Base-by-base conservation (phyloP, 495 filamentous ascomycete species). In the Parathielavia appendiculata region DNA sequence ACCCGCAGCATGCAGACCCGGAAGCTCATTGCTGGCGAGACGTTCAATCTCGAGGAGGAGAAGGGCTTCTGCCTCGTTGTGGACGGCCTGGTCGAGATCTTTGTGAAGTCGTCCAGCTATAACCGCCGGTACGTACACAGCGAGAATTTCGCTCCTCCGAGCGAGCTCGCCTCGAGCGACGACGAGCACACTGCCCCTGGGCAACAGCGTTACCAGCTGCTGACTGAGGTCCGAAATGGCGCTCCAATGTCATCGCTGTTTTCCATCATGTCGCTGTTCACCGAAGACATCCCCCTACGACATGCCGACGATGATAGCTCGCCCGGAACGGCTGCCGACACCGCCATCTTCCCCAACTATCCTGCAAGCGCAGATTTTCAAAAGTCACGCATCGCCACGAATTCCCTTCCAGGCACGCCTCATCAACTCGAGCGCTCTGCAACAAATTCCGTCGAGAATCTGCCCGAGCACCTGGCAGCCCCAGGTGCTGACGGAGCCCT, bases 201-300 rank as follows among this genome's bases (percentile, higher is more conserved):
- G 38, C 70, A 85, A 74, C 68, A 91, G 86, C 74, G 89, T 79
- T 68, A 96, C 70, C 92, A 97, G 71, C 77, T 97, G 19, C 79
- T 98, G 41, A 98, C 93, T 4, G 93, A 98, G 69, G 93, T 98
- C 41, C 95, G 96, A 71, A 98, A 97, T 66, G 93, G 93, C 19
- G 92, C 93, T 11, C 92, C 93, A 5, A 97, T 98, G 92, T 97
- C 93, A 30, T 97, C 93, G 0, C 73, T 98, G 7, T 98, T 98
- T 73, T 96, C 95, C 1, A 95, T 98, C 54, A 84, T 98, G 66
- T 93, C 91, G 4, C 76, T 98, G 0, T 98, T 98, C 64, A 97
- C 93, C 6, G 93, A 97, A 70, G 91, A 97, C 66, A 84, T 98
- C 44, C 86, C 90, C 58, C 73, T 97, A 34, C 82, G 84, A 26